These are phyloP conservation scores for Penicillium parvum DNA, from an alignment of 495 filamentous ascomycete species.

Conservation along the genomic window DNA sequence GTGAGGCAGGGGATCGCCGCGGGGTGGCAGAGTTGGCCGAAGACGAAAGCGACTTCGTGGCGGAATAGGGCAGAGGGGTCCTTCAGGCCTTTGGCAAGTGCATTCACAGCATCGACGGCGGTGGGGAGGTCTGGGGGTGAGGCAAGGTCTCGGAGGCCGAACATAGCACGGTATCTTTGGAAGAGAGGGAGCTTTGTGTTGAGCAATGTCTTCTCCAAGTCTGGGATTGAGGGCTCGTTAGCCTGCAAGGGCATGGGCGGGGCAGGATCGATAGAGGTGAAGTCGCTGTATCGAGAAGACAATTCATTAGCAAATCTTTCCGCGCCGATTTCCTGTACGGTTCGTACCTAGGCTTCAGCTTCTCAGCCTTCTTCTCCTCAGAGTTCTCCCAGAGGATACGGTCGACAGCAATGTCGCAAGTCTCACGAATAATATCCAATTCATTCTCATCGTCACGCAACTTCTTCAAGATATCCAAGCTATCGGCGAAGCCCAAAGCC, in stretches of 20 bases:
- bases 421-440: conserved; percentile 79
- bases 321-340: too few species aligned
- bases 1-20: conserved; percentile 91
- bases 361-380: conserved; percentile 64
- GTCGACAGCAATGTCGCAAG: conserved; percentile 92
- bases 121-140: conserved; percentile 88
- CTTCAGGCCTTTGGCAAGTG: conserved; percentile 78
- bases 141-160: conserved; percentile 86
- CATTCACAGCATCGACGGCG: conserved; percentile 74
- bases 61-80: conserved; percentile 93
- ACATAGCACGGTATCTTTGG: conserved; percentile 95
- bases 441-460: conserved; percentile 69
- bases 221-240: conserved; percentile 58
- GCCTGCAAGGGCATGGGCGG: conserved; percentile 70
- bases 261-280: conserved; percentile 92
- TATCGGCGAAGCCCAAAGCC: conserved; percentile 70
- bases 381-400: conserved; percentile 91
- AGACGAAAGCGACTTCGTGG: conserved; percentile 97
- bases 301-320: conserved; percentile 5
- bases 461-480: conserved; percentile 64
- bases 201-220: conserved; percentile 70
- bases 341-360: conserved; percentile 72
- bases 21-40: conserved; percentile 91
- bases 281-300: conserved; percentile 59
- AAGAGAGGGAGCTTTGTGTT: conserved; percentile 79